phyloP scores from a whole-genome alignment of 345 rosid species.

The Zanthoxylum bungeanum region DNA sequence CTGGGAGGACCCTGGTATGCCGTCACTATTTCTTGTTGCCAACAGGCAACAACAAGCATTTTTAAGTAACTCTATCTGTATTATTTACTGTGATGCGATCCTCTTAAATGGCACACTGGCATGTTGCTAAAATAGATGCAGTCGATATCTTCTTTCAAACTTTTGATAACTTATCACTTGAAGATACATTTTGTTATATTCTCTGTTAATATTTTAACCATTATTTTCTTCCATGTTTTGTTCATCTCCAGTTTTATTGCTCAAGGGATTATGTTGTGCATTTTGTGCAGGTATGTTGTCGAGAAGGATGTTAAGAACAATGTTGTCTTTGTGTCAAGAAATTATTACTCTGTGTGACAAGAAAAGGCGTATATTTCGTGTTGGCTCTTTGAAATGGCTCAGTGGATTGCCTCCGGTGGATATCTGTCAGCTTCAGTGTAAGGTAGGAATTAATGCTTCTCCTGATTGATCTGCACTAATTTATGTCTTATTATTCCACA shows the following conservation, averaged over 20 bases:
- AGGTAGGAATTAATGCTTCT: slow-evolving; percentile 42
- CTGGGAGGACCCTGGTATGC: slow-evolving; percentile 98
- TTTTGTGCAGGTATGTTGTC: slow-evolving; percentile 74
- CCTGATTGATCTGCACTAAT: neutral
- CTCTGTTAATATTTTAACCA: neutral
- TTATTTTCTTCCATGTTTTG: neutral
- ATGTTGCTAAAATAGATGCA: neutral
- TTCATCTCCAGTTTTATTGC: neutral
- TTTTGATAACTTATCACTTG: neutral
- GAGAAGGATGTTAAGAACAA: slow-evolving; percentile 79
- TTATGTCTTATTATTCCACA: neutral
- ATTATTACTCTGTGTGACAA: slow-evolving; percentile 85
- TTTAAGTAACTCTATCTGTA: neutral
- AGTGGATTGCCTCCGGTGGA: slow-evolving; percentile 44
- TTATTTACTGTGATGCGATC: neutral
- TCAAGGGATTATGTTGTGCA: neutral
- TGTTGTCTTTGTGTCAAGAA: slow-evolving; percentile 86
- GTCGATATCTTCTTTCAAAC: neutral
- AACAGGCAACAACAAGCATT: neutral
- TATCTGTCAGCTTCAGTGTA: slow-evolving; percentile 58
- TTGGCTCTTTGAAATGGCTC: slow-evolving; percentile 86
- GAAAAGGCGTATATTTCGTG: slow-evolving; percentile 76
- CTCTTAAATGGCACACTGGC: neutral
- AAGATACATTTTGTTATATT: neutral
- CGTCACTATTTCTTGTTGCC: neutral